Evolutionary conservation across 2,329 filamentous ascomycete species (phyloP), one percentile per base, ranked within the genome.

Genomic region (Paracamarosporium sp.): DNA sequence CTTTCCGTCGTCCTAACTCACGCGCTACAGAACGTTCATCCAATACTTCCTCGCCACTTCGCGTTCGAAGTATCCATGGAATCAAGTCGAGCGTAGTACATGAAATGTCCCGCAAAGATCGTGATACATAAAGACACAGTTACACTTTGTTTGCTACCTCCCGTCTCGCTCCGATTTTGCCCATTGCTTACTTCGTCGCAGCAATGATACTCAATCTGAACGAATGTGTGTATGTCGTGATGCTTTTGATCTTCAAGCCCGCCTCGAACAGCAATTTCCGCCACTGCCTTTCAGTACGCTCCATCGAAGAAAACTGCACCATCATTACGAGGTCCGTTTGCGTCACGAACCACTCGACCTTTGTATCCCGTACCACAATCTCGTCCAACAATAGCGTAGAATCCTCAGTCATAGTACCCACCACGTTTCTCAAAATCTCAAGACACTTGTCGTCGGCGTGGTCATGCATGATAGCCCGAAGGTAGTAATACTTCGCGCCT

Each of bases 301-400:
- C 79, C 25, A 60, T 65, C 0, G 72, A 64, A 2, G 61, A 76
- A 8, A 79, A 62, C 1, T 60, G 53, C 1, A 70, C 31, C 70
- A 79, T 74, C 76, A 81, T 79, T 1, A 60, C 68, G 5, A 82
- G 28, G 58, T 82, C 79, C 5, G 74, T 55, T 20, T 69, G 64
- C 1, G 74, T 63, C 1, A 75, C 68, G 40, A 73, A 62, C 66
- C 69, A 77, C 24, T 72, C 64, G 1, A 70, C 74, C 5, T 70
- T 70, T 5, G 47, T 59, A 35, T 79, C 64, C 0, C 78, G 77
- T 6, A 82, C 43, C 2, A 81, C 76, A 17, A 78, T 60, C 15
- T 82, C 81, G 51, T 79, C 76, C 43, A 82, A 76, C 22, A 82
- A 59, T 20, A 82, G 68, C 12, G 65, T 64, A 0, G 78, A 80